These are phyloP conservation scores for Peniophora sp. DNA, from an alignment of 1,284 basidiomycete species.

Conservation along the genomic window DNA sequence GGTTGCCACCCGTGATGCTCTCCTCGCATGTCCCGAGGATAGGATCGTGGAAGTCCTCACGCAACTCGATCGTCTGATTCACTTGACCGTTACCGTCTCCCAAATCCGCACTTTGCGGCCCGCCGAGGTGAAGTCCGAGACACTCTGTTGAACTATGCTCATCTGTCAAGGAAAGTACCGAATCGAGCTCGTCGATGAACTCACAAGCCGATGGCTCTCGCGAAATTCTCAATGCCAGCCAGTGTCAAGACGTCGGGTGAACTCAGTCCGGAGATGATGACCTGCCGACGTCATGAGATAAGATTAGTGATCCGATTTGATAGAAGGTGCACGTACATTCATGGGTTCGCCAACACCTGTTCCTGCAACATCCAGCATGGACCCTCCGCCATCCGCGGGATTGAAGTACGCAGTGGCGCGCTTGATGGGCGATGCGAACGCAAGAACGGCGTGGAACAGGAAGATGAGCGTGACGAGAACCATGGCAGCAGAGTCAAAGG, in stretches of 20 bases:
- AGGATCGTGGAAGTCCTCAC: constrained; percentile 54
- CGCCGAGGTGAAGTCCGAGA: constrained; percentile 54
- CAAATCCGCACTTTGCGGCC: constrained; percentile 56
- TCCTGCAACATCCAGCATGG: constrained; percentile 42
- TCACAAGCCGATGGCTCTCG: constrained; percentile 54
- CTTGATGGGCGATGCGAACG: background rate
- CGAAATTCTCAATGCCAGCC: constrained; percentile 45
- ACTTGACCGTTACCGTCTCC: constrained; percentile 57
- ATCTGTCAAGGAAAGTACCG: background rate
- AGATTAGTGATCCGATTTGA: background rate
- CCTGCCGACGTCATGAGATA: constrained; percentile 20
- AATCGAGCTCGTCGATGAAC: constrained; percentile 9
- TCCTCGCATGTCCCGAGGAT: constrained; percentile 54
- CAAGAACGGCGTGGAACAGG: too few relatives aligned
- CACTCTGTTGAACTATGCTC: constrained; percentile 54
- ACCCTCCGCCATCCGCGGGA: constrained; percentile 40
- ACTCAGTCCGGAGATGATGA: constrained; percentile 50
- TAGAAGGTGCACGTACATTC: constrained; percentile 34
- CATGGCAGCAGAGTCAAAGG: too few relatives aligned
- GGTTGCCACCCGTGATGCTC: constrained; percentile 53
- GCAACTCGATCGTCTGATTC: constrained; percentile 42
- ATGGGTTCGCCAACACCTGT: constrained; percentile 58
- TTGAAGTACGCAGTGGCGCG: constrained; percentile 30
- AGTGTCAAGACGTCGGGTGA: constrained; percentile 63
- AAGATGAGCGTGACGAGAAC: too few relatives aligned